phyloP scores from a whole-genome alignment of 768 basidiomycete species.

The Trametes cubensis region DNA sequence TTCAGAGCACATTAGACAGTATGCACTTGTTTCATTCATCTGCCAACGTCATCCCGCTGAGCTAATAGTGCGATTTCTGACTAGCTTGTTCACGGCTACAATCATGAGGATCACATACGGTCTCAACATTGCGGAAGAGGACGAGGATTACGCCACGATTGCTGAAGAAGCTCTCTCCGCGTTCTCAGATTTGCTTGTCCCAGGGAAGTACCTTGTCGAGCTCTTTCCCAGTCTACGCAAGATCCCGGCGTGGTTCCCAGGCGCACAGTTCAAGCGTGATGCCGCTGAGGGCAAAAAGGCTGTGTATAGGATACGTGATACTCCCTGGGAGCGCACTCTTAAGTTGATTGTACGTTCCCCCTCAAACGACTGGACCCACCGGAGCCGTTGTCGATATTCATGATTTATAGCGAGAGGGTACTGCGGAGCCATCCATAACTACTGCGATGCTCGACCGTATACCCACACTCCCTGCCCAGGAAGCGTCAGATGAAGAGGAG shows the following conservation, averaged over 20 bases:
- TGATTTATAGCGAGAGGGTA: conserved; percentile 10
- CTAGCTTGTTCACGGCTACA: conserved; percentile 25
- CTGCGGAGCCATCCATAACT: conserved; percentile 5
- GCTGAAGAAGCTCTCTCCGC: conserved; percentile 7
- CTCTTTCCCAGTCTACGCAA: conserved; percentile 19
- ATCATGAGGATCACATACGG: conserved; percentile 30
- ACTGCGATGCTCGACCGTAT: background rate
- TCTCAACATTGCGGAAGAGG: conserved; percentile 7
- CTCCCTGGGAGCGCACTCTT: conserved; percentile 22
- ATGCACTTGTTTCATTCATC: conserved; percentile 10
- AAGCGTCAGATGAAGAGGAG: background rate
- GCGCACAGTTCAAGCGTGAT: conserved; percentile 20
- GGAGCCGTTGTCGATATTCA: too few species aligned
- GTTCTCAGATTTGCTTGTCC: background rate
- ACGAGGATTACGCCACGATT: conserved; percentile 8
- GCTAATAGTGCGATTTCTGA: conserved; percentile 1
- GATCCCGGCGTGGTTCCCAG: conserved; percentile 25
- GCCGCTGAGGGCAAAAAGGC: conserved; percentile 11
- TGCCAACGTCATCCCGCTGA: background rate
- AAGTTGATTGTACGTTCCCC: conserved; percentile 19
- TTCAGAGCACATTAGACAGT: conserved; percentile 15
- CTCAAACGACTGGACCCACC: background rate
- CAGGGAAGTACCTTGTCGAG: conserved; percentile 15
- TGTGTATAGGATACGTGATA: conserved; percentile 10
- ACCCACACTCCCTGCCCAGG: background rate